phyloP scores from a whole-genome alignment of 1,284 basidiomycete species.

The Microbotryum violaceum region DNA sequence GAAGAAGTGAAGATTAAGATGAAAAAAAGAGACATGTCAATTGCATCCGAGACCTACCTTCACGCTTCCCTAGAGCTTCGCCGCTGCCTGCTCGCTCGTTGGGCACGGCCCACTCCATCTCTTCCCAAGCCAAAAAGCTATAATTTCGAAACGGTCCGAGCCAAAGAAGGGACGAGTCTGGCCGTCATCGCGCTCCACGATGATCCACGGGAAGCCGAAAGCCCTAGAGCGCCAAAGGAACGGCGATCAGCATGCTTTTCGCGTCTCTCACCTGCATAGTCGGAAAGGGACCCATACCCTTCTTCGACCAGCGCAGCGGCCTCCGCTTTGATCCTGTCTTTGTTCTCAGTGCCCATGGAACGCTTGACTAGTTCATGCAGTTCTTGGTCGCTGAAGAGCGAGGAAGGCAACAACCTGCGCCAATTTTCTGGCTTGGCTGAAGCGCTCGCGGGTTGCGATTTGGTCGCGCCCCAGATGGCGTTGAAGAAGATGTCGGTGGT shows the following conservation, averaged over 20 bases:
- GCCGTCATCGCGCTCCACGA: constrained; percentile 15
- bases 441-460: constrained; percentile 1
- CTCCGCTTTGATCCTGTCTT: constrained; percentile 21
- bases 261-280: not conserved
- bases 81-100: not conserved
- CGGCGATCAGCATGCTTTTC: not conserved
- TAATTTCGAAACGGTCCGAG: constrained; percentile 27
- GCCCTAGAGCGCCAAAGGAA: not conserved
- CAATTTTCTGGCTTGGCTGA: constrained; percentile 14
- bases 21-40: not conserved
- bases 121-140: constrained; percentile 26
- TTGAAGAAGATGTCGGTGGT: constrained; percentile 18
- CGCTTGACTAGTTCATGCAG: constrained; percentile 13
- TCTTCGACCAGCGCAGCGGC: constrained; percentile 8
- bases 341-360: constrained; percentile 14
- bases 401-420: not conserved
- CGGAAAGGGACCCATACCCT: constrained; percentile 20
- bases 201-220: constrained; percentile 16
- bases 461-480: constrained; percentile 13
- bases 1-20: no score
- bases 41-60: not conserved
- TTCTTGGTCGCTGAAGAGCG: constrained; percentile 10
- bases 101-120: constrained; percentile 18
- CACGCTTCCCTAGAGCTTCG: not conserved
- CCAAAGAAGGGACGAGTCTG: constrained; percentile 22